A percentile compares a stretch with the other conserved stretches of the same genome.
Evolutionary conservation across 1,139 yeast species (phyloP).

Genomic region (Hemisphaericaspora xylofermentans): DNA sequence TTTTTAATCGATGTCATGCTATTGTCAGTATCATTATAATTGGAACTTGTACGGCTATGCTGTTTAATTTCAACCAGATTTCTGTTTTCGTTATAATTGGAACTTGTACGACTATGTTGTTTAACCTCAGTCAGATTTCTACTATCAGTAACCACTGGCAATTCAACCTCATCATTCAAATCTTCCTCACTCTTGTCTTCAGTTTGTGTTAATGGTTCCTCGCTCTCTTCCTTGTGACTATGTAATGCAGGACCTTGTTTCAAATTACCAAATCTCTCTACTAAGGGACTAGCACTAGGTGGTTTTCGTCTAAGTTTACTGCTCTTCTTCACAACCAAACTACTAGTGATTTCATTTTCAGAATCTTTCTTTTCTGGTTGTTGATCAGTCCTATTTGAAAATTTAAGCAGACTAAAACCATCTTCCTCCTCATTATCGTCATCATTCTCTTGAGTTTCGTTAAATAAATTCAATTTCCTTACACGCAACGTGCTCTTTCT

Average conservation of each 20-base stretch:
- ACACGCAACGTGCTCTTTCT: slow-evolving; percentile 43
- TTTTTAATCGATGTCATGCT: neutral
- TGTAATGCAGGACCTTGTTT: slow-evolving; percentile 9
- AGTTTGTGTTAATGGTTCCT: neutral
- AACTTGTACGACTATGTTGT: neutral
- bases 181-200: slow-evolving; percentile 4
- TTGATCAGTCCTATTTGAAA: neutral
- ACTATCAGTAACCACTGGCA: neutral
- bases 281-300: slow-evolving; percentile 4
- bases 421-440: too few species aligned
- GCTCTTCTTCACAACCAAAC: neutral
- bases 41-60: neutral
- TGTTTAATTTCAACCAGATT: neutral
- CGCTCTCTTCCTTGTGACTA: slow-evolving; percentile 7
- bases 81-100: neutral
- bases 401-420: neutral
- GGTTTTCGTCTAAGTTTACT: slow-evolving; percentile 3
- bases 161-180: slow-evolving; percentile 4
- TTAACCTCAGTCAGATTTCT: neutral
- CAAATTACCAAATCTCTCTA: neutral
- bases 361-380: neutral
- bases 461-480: slow-evolving; percentile 42
- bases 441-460: slow-evolving; percentile 4
- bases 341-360: neutral
- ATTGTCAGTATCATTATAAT: neutral